Evolutionary conservation across 768 basidiomycete species (phyloP).

Genomic region (Lentinula aciculospora): DNA sequence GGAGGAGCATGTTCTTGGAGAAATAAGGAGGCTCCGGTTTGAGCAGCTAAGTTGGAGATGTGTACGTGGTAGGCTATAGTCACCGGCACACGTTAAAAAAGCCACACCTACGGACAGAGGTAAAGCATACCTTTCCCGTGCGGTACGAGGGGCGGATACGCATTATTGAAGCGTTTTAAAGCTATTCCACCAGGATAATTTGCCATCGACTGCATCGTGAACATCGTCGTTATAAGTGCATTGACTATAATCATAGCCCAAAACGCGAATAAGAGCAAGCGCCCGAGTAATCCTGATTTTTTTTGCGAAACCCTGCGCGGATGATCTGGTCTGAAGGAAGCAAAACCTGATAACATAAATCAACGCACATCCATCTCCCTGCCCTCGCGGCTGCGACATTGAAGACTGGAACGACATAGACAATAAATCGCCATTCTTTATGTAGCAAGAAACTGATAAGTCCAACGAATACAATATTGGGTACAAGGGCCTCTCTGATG

Average conservation of each 20-base stretch:
- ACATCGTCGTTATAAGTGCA: slow-evolving; percentile 41
- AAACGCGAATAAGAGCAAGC: slow-evolving; percentile 39
- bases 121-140: slow-evolving; percentile 18
- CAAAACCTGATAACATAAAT: not conserved
- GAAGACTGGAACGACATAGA: slow-evolving; percentile 78
- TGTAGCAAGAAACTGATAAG: slow-evolving; percentile 77
- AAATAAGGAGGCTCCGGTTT: slow-evolving; percentile 89
- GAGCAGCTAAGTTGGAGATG: slow-evolving; percentile 80
- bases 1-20: slow-evolving; percentile 64
- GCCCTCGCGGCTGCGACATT: slow-evolving; percentile 77
- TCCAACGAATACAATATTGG: slow-evolving; percentile 47
- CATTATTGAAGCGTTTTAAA: slow-evolving; percentile 53
- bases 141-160: slow-evolving; percentile 24
- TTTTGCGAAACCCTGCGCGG: slow-evolving; percentile 35
- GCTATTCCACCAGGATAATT: slow-evolving; percentile 94
- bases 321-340: not conserved
- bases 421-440: slow-evolving; percentile 97
- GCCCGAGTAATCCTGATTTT: slow-evolving; percentile 42
- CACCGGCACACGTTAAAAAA: not conserved
- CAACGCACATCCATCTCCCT: slow-evolving; percentile 57
- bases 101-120: slow-evolving; percentile 3
- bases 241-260: slow-evolving; percentile 49
- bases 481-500: slow-evolving; percentile 44
- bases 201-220: slow-evolving; percentile 49
- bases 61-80: slow-evolving; percentile 55